These are phyloP conservation scores for Scleromitrula shiraiana DNA, from an alignment of 2,329 filamentous ascomycete genomes.

Conservation along the genomic window DNA sequence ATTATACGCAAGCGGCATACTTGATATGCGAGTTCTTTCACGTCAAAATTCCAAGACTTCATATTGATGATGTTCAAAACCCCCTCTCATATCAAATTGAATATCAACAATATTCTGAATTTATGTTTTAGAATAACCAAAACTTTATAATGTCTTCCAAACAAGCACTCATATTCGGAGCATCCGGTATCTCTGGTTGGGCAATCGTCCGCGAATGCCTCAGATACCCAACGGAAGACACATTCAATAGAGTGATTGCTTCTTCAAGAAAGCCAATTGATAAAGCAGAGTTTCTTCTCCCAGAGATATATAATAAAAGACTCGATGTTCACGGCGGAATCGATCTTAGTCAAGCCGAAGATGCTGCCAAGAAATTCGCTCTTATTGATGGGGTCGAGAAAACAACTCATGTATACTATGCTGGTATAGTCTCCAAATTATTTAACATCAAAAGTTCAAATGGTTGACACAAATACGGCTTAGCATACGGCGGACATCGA, in stretches of 20 bases:
- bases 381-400: constrained; percentile 32
- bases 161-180: constrained; percentile 26
- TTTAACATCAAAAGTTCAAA: no score
- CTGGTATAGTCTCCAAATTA: no score
- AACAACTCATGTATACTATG: constrained; percentile 38
- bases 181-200: constrained; percentile 30
- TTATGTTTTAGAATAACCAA: no score
- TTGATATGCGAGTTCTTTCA: no score
- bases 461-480: no score
- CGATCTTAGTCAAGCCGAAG: constrained; percentile 26
- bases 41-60: no score
- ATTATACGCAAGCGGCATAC: no score
- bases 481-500: constrained; percentile 12
- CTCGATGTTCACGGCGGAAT: constrained; percentile 31
- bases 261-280: constrained; percentile 22
- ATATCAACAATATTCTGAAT: no score
- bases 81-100: no score
- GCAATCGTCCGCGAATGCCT: constrained; percentile 23
- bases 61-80: no score
- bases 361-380: no score
- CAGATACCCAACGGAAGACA: constrained; percentile 24
- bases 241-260: constrained; percentile 25
- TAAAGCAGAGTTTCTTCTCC: constrained; percentile 15
- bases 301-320: constrained; percentile 6
- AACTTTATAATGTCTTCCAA: background rate